phyloP scores from a whole-genome alignment of 306 rosid genomes.

The Ormosia semicastrata region DNA sequence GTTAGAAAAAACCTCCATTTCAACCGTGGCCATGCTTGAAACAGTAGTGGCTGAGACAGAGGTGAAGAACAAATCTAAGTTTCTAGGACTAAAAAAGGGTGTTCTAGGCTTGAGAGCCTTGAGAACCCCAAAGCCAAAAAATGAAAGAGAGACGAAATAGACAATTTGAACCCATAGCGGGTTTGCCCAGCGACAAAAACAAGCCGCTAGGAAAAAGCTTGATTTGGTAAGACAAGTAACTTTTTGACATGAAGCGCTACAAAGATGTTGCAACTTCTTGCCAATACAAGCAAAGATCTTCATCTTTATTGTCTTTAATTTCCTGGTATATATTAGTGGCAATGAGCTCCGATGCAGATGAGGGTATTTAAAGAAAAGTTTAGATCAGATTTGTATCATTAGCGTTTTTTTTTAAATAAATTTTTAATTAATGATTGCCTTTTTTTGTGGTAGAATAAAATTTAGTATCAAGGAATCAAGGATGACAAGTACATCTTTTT shows the following conservation, averaged over 20 bases:
- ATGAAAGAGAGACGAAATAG: conserved; percentile 46
- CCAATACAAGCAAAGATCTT: background rate
- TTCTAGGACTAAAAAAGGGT: background rate
- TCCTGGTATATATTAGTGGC: background rate
- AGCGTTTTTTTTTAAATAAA: background rate
- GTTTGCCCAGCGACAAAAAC: conserved; percentile 8
- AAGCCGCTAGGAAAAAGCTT: background rate
- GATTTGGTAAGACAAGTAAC: conserved; percentile 16
- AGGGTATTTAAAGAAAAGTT: background rate
- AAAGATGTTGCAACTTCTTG: conserved; percentile 25
- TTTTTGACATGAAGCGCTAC: conserved; percentile 11
- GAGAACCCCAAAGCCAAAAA: conserved; percentile 42
- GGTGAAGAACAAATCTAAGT: conserved; percentile 59
- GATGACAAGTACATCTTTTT: too few relatives aligned
- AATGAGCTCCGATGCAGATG: background rate
- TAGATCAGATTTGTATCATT: background rate
- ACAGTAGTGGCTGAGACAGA: conserved; percentile 60
- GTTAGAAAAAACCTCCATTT: conserved; percentile 62
- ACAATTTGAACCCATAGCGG: conserved; percentile 42
- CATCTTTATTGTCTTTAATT: background rate
- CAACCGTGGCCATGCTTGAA: conserved; percentile 68
- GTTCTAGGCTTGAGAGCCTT: conserved; percentile 22
- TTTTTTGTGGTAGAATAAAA: too few relatives aligned
- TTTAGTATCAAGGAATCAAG: too few relatives aligned
- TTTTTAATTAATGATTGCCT: too few relatives aligned